Evolutionary conservation across 2,329 filamentous ascomycete species (phyloP).

Genomic region (Sclerotinia borealis): DNA sequence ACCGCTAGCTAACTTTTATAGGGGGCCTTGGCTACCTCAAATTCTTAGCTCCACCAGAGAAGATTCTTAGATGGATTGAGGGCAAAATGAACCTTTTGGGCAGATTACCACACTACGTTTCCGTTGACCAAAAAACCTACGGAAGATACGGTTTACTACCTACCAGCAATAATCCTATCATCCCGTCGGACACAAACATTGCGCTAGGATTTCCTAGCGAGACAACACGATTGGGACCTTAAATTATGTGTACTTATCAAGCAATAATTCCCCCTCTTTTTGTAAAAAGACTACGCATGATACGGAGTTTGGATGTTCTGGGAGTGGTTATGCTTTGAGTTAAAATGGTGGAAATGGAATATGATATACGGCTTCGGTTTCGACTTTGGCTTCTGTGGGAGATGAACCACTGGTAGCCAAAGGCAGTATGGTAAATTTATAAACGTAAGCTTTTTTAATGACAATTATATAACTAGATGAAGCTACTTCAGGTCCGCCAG

Average conservation of each 20-base stretch:
- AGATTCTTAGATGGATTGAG: slow-evolving; percentile 81
- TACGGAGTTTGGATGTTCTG: slow-evolving; percentile 6
- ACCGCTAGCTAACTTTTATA: slow-evolving; percentile 34
- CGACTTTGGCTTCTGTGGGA: not conserved
- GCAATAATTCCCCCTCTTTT: not conserved
- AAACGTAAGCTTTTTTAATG: slow-evolving; percentile 9
- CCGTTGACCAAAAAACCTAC: slow-evolving; percentile 92
- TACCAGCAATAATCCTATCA: slow-evolving; percentile 38
- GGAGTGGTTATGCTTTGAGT: not conserved
- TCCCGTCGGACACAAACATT: slow-evolving; percentile 34
- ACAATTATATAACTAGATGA: not conserved
- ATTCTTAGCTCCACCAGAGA: slow-evolving; percentile 83
- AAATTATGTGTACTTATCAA: slow-evolving; percentile 25
- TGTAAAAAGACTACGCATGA: slow-evolving; percentile 11
- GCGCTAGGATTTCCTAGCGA: slow-evolving; percentile 55
- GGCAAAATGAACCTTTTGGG: slow-evolving; percentile 79
- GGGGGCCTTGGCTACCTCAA: slow-evolving; percentile 84
- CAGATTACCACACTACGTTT: slow-evolving; percentile 84
- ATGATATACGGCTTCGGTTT: slow-evolving; percentile 2
- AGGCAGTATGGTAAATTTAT: not conserved
- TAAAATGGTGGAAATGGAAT: slow-evolving; percentile 1
- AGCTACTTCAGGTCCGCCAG: not conserved
- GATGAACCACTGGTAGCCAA: not conserved
- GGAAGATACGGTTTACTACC: slow-evolving; percentile 87
- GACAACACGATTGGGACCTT: slow-evolving; percentile 63